Evolutionary conservation across 176 grass and related monocot species (phyloP).

Genomic region (Aegilops bicornis): DNA sequence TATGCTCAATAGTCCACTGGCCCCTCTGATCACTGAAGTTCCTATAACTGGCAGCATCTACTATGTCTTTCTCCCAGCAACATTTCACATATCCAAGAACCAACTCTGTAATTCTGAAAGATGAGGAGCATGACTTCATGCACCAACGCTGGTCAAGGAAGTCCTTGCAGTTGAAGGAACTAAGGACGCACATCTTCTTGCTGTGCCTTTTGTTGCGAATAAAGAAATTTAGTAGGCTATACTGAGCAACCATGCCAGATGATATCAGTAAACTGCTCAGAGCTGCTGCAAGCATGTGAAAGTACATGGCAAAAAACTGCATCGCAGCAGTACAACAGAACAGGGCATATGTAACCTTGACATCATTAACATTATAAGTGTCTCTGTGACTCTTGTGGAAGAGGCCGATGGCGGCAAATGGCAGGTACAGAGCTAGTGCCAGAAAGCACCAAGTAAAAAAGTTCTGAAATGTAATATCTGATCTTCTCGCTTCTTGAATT

Average conservation of each 20-base stretch:
- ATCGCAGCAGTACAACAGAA: neutral
- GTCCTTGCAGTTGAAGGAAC: neutral
- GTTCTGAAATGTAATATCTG: too few species aligned
- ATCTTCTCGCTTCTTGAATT: too few species aligned
- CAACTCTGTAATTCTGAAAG: neutral
- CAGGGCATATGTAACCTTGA: constrained; percentile 4
- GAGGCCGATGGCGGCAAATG: neutral
- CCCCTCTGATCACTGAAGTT: neutral
- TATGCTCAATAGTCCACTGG: neutral
- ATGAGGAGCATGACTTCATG: neutral
- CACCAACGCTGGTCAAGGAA: neutral
- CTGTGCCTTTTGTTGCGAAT: neutral
- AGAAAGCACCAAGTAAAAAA: too few species aligned
- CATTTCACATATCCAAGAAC: neutral
- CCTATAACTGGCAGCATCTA: neutral
- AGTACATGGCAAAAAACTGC: neutral
- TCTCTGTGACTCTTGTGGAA: neutral
- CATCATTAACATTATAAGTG: neutral
- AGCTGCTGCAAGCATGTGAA: too few species aligned
- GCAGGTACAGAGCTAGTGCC: neutral
- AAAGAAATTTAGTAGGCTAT: neutral
- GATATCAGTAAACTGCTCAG: too few species aligned
- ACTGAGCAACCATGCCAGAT: neutral
- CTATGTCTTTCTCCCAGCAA: neutral
- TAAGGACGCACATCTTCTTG: neutral